phyloP scores from a whole-genome alignment of 441 rosid species.

The Populus hybrid region DNA sequence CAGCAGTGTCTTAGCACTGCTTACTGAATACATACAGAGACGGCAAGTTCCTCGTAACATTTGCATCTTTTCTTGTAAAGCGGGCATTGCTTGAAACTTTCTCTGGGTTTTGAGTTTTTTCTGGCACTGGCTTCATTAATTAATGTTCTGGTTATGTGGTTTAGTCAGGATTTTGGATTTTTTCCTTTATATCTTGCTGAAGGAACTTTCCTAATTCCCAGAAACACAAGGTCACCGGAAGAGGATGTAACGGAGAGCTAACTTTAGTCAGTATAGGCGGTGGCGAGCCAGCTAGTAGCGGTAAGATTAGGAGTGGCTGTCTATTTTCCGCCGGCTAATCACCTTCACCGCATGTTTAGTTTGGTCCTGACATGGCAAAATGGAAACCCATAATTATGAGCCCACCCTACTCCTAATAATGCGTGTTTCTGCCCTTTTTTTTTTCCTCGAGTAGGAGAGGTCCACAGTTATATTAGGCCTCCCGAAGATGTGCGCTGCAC shows the following conservation, averaged over 20 bases:
- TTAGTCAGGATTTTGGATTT: conserved; percentile 9
- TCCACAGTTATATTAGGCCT: too few species aligned
- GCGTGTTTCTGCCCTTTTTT: neutral
- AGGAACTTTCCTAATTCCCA: conserved; percentile 26
- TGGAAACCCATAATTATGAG: neutral
- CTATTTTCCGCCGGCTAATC: too few species aligned
- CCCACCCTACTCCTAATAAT: neutral
- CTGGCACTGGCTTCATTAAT: neutral
- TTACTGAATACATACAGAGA: neutral
- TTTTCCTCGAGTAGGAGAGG: too few species aligned
- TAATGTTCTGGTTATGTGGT: neutral
- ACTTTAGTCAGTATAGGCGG: neutral
- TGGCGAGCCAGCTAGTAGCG: too few species aligned
- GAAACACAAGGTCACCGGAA: neutral
- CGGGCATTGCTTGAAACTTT: neutral
- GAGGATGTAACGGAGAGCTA: neutral
- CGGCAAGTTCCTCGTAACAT: neutral
- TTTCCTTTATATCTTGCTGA: conserved; percentile 2
- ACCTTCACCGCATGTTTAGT: neutral
- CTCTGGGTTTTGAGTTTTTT: conserved; percentile 13
- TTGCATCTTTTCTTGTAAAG: neutral
- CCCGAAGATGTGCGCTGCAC: too few species aligned
- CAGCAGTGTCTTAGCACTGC: neutral
- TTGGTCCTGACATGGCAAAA: neutral
- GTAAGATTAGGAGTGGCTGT: too few species aligned